These are phyloP conservation scores for Zalaria sp. DNA, from an alignment of 2,329 filamentous ascomycete species.

Conservation along the genomic window DNA sequence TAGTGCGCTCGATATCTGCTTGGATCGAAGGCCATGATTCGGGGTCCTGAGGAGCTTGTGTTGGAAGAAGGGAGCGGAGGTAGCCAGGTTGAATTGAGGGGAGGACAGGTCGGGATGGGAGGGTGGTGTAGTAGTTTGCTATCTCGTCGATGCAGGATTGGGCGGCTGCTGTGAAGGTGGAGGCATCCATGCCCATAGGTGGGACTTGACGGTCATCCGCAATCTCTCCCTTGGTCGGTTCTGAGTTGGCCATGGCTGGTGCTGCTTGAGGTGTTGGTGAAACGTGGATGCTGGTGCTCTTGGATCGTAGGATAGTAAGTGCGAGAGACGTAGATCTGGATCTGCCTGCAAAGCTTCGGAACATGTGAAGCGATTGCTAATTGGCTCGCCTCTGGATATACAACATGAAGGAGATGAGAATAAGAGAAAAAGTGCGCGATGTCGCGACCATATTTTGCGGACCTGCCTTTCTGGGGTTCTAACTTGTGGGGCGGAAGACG, in stretches of 20 bases:
- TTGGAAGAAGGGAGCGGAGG: conserved; percentile 63
- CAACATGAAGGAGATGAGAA: too few species aligned
- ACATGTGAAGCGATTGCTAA: too few species aligned
- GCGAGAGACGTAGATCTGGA: neutral
- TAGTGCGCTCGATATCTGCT: conserved; percentile 69
- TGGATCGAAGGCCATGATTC: conserved; percentile 71
- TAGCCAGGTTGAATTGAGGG: conserved; percentile 75
- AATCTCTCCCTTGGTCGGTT: neutral
- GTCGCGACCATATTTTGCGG: too few species aligned
- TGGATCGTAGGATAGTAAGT: too few species aligned
- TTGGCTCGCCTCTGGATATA: too few species aligned
- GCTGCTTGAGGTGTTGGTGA: neutral
- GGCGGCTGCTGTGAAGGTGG: conserved; percentile 65
- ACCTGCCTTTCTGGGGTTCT: too few species aligned
- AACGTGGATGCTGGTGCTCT: too few species aligned
- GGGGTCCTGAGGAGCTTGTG: conserved; percentile 46
- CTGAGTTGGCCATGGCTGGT: neutral
- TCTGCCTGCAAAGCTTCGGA: neutral
- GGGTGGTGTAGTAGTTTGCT: conserved; percentile 66
- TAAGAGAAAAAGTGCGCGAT: too few species aligned
- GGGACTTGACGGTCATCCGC: conserved; percentile 15
- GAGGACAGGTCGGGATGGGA: conserved; percentile 57
- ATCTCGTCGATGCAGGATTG: conserved; percentile 74
- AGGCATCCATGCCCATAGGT: conserved; percentile 52
- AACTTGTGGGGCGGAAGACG: too few species aligned